Conservation (phyloP, 108 stramenopile genomes). For the Chaetoceros tenuissimus region DNA sequence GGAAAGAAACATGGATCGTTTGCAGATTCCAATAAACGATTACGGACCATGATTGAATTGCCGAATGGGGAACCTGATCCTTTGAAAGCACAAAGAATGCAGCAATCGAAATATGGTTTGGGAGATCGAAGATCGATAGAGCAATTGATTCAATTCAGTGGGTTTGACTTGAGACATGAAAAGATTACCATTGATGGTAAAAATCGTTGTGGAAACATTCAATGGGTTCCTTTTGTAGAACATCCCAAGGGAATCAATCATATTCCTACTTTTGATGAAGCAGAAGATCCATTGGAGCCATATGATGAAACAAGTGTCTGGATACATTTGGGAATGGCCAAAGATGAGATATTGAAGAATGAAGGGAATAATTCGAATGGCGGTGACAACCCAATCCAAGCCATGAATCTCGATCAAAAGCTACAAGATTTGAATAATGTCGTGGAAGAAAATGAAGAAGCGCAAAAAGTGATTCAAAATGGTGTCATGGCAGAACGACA, state of each 20-base stretch:
- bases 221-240: constrained; percentile 69
- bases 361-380: neutral
- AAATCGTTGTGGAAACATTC: constrained; percentile 73
- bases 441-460: neutral
- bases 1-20: neutral
- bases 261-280: constrained; percentile 25
- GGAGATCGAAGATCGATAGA: constrained; percentile 63
- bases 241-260: constrained; percentile 31
- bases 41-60: constrained; percentile 63
- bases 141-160: constrained; percentile 66
- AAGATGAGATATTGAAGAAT: neutral
- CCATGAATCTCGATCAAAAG: no score
- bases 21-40: constrained; percentile 15
- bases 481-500: no score
- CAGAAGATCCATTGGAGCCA: constrained; percentile 27
- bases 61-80: constrained; percentile 27
- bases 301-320: constrained; percentile 34
- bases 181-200: constrained; percentile 37
- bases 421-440: no score
- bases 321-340: constrained; percentile 14
- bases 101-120: constrained; percentile 52
- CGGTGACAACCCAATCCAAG: no score
- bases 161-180: constrained; percentile 44
- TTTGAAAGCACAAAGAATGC: neutral
- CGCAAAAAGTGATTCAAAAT: no score